Evolutionary conservation across 2,329 filamentous ascomycete genomes (phyloP).

Genomic region (Laburnicola sp.): DNA sequence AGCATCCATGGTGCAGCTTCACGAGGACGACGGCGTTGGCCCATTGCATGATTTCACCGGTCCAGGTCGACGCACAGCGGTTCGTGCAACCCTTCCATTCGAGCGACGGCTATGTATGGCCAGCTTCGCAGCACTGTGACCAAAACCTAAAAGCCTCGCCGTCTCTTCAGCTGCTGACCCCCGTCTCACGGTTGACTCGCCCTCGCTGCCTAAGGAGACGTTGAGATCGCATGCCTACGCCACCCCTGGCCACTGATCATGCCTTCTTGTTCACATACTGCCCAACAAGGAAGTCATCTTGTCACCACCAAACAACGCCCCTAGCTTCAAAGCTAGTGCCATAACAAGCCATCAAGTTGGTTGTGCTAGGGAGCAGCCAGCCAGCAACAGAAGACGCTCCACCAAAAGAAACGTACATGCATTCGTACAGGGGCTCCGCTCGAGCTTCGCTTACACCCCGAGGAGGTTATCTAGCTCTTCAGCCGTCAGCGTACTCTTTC

Average conservation of each 20-base stretch:
- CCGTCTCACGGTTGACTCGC: not conserved
- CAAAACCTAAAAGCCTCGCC: constrained; percentile 7
- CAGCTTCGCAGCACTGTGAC: constrained; percentile 6
- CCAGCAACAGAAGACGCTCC: constrained; percentile 13
- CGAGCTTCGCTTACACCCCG: constrained; percentile 26
- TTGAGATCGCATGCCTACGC: constrained; percentile 25
- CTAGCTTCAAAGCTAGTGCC: not conserved
- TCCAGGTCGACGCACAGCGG: constrained; percentile 27
- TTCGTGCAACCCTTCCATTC: constrained; percentile 21
- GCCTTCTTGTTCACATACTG: constrained; percentile 21
- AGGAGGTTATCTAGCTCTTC: constrained; percentile 66
- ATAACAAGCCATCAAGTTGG: constrained; percentile 20
- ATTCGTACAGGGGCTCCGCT: constrained; percentile 11
- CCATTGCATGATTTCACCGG: constrained; percentile 13
- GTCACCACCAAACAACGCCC: constrained; percentile 19
- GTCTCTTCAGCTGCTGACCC: not conserved
- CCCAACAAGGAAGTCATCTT: constrained; percentile 20
- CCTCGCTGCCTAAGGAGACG: constrained; percentile 4
- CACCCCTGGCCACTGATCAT: constrained; percentile 27
- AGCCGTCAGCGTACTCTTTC: constrained; percentile 74
- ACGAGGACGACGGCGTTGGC: constrained; percentile 18
- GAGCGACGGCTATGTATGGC: constrained; percentile 5
- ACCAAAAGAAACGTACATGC: constrained; percentile 15
- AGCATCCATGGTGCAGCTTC: constrained; percentile 19
- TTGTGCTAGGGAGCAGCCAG: constrained; percentile 20